Base-by-base conservation (phyloP, 2,329 filamentous ascomycete genomes). In the Fusarium devonianum region DNA sequence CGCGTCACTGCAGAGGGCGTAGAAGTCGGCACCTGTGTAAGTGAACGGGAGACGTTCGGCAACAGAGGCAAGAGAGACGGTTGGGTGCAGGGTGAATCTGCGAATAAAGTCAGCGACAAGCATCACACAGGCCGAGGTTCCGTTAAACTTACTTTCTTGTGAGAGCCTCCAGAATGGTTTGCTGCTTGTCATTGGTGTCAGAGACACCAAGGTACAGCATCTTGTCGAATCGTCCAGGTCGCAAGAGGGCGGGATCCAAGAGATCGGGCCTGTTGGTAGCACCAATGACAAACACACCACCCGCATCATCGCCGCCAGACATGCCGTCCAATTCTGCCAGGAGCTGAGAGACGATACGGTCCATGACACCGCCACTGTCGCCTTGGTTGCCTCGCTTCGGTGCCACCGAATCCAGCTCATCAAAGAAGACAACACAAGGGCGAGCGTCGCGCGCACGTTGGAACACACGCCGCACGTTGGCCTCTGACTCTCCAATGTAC, bases 121-220 rank as follows among this genome's bases (percentile, higher is more conserved):
- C 10, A 13, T 28, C 12, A 14, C 21, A 21, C 23, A 29, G 7
- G 25, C 7, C 11, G 18, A 14, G 56, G 17, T 57, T 49, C 2
- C 35, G 10, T 19, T 19, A 18, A 35, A 82, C 87, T 66, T 79
- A 92, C 89, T 97, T 99, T 66, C 94, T 83, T 2, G 94, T 97
- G 68, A 99, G 76, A 1, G 94, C 94, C 71, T 97, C 91, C 67
- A 99, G 76, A 58, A 99, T 97, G 16, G 87, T 97, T 55, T 90
- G 83, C 74, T 99, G 94, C 77, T 97, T 97, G 13, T 96, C 90
- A 66, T 97, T 93, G 4, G 92, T 97, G 72, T 99, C 94, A 7
- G 91, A 95, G 7, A 99, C 92, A 25, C 94, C 94, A 10, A 99
- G 79, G 67, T 97, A 99, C 21, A 99, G 82, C 92, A 97, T 96